A percentile compares a stretch with the other conserved stretches of the same genome.
phyloP scores from a whole-genome alignment of 768 basidiomycete genomes.

The Cubamyces sp. region DNA sequence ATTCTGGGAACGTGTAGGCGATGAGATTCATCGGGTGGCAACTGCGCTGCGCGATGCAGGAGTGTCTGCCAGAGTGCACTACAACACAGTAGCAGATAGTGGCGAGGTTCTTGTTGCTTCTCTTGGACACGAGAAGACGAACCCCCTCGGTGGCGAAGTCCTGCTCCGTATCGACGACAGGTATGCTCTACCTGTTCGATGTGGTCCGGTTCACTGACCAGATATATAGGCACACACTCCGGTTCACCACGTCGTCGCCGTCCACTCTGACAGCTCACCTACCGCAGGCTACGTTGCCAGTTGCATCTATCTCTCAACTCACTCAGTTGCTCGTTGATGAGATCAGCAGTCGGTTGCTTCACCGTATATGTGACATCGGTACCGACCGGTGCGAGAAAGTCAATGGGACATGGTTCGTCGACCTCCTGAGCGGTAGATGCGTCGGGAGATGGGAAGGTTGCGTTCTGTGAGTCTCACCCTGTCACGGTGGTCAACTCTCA shows the following conservation, averaged over 20 bases:
- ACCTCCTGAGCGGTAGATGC: constrained; percentile 60
- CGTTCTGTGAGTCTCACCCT: constrained; percentile 59
- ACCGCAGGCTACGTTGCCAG: constrained; percentile 73
- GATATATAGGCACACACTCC: constrained; percentile 64
- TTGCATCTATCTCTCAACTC: constrained; percentile 78
- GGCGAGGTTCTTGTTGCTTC: constrained; percentile 61
- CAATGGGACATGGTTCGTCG: constrained; percentile 77
- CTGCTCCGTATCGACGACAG: constrained; percentile 70
- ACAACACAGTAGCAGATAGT: constrained; percentile 68
- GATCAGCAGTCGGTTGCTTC: constrained; percentile 69
- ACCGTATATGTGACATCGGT: constrained; percentile 71
- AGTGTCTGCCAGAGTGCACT: constrained; percentile 58
- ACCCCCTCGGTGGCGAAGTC: constrained; percentile 69
- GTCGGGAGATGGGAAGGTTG: constrained; percentile 83
- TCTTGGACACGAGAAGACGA: constrained; percentile 44
- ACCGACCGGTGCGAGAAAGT: constrained; percentile 52
- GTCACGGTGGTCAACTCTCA: neutral
- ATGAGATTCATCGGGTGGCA: constrained; percentile 57
- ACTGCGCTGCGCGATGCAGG: constrained; percentile 55
- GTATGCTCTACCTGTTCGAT: constrained; percentile 39
- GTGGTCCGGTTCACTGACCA: neutral
- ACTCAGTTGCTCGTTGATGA: constrained; percentile 77
- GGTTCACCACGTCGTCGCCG: constrained; percentile 77
- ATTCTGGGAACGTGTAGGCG: constrained; percentile 66
- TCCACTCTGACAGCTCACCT: constrained; percentile 79